Percentiles rank a stretch among this genome's conserved stretches.
Conservation (phyloP, 257 asterid species). For the Solanum appendiculatum region DNA sequence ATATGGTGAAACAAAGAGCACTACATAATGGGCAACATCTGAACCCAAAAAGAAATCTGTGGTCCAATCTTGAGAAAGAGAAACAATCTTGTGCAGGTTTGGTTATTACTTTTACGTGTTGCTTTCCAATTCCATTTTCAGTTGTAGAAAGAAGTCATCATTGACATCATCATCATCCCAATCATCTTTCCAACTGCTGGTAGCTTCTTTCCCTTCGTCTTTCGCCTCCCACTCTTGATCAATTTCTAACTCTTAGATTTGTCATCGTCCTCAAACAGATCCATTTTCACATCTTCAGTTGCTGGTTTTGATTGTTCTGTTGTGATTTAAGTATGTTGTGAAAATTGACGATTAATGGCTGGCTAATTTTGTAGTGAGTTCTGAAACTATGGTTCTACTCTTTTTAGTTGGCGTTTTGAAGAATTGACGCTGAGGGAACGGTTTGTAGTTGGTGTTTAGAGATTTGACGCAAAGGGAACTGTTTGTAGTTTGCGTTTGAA, state of each 20-base stretch:
- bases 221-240: background rate
- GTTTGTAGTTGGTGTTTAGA: no score
- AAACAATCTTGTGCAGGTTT: background rate
- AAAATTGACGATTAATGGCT: background rate
- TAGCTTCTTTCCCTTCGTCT: conserved; percentile 3
- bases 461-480: no score
- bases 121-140: conserved; percentile 11
- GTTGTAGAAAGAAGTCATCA: conserved; percentile 12
- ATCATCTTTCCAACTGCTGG: conserved; percentile 18
- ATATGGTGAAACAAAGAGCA: background rate
- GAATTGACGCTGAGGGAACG: no score
- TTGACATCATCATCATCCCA: conserved; percentile 19
- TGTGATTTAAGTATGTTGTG: background rate
- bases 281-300: no score
- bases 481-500: no score
- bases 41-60: background rate
- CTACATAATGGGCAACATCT: no score
- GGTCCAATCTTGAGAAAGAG: background rate
- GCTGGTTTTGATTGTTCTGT: no score
- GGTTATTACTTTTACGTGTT: background rate
- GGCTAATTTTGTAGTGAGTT: background rate
- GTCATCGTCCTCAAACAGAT: no score
- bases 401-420: no score
- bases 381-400: no score
- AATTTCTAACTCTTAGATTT: no score